A percentile compares a stretch with the other conserved stretches of the same genome.
phyloP scores from a whole-genome alignment of 2,329 filamentous ascomycete genomes.

The Cladosporium halotolerans region DNA sequence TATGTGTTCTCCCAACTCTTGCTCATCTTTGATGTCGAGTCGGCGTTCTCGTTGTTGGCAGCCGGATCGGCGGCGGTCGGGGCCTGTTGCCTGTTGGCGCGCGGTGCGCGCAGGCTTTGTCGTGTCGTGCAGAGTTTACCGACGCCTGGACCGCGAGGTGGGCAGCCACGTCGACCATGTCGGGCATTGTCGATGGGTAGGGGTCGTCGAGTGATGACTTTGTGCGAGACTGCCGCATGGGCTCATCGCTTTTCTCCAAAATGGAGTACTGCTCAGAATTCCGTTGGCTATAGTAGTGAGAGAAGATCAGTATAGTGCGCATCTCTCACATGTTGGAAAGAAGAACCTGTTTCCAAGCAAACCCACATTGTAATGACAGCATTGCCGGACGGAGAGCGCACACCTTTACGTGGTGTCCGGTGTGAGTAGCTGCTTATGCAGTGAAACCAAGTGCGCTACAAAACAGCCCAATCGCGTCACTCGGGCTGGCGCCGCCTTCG shows the following conservation, averaged over 20 bases:
- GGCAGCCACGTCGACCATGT: neutral
- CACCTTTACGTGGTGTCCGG: too few relatives aligned
- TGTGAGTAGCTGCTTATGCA: too few relatives aligned
- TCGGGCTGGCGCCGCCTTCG: neutral
- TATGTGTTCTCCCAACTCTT: neutral
- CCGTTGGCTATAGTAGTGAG: neutral
- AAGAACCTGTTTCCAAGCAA: too few relatives aligned
- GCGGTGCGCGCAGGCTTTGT: neutral
- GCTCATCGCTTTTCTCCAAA: neutral
- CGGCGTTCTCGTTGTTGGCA: neutral
- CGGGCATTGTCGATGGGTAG: slow-evolving; percentile 2
- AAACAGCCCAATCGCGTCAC: neutral
- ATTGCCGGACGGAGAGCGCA: too few relatives aligned
- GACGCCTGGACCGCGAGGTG: neutral
- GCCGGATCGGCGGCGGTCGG: neutral
- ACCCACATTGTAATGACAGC: too few relatives aligned
- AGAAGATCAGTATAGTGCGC: too few relatives aligned
- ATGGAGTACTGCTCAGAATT: neutral
- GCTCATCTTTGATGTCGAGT: slow-evolving; percentile 5
- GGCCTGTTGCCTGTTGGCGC: neutral
- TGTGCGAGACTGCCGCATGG: neutral
- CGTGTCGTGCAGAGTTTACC: neutral
- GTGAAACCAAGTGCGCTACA: too few relatives aligned
- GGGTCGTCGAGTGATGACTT: slow-evolving; percentile 3
- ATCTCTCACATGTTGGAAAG: too few relatives aligned